Evolutionary conservation across 2,329 filamentous ascomycete species (phyloP).

Genomic region (Colletotrichum musicola): DNA sequence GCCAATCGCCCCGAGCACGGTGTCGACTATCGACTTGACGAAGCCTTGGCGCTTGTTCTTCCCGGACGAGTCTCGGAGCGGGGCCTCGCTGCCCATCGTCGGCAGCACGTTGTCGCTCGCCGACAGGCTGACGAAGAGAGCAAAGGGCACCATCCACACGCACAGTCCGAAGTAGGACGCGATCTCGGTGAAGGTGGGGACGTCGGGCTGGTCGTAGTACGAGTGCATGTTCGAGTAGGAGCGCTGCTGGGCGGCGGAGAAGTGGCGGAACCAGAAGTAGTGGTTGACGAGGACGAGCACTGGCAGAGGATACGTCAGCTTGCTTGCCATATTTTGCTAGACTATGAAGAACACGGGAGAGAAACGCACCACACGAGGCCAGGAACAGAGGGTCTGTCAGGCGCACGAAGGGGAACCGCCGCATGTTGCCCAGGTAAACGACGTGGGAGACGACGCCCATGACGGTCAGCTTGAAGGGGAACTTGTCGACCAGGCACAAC

Average conservation of each 20-base stretch:
- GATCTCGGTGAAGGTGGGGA: slow-evolving; percentile 92
- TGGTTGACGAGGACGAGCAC: slow-evolving; percentile 90
- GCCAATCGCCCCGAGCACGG: slow-evolving; percentile 64
- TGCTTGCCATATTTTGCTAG: too few species aligned
- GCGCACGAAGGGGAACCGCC: slow-evolving; percentile 81
- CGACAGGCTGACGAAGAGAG: slow-evolving; percentile 92
- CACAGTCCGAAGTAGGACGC: slow-evolving; percentile 96
- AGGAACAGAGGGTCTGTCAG: slow-evolving; percentile 90
- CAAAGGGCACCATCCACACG: slow-evolving; percentile 96
- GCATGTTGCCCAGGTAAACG: slow-evolving; percentile 90
- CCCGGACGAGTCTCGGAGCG: slow-evolving; percentile 58
- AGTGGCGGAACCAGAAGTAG: slow-evolving; percentile 96
- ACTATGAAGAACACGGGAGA: too few species aligned
- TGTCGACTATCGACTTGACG: slow-evolving; percentile 75
- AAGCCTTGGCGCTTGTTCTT: slow-evolving; percentile 72
- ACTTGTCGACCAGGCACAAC: slow-evolving; percentile 85
- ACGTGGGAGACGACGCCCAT: slow-evolving; percentile 85
- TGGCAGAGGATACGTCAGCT: slow-evolving; percentile 48
- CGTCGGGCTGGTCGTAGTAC: slow-evolving; percentile 71
- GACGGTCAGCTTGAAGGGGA: slow-evolving; percentile 80
- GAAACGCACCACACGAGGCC: slow-evolving; percentile 84
- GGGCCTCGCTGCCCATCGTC: slow-evolving; percentile 84
- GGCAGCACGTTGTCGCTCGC: slow-evolving; percentile 96
- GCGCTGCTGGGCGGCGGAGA: slow-evolving; percentile 73
- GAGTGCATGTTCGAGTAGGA: slow-evolving; percentile 70